Evolutionary conservation across 257 asterid species (phyloP).

Genomic region (Primulina tabacum): DNA sequence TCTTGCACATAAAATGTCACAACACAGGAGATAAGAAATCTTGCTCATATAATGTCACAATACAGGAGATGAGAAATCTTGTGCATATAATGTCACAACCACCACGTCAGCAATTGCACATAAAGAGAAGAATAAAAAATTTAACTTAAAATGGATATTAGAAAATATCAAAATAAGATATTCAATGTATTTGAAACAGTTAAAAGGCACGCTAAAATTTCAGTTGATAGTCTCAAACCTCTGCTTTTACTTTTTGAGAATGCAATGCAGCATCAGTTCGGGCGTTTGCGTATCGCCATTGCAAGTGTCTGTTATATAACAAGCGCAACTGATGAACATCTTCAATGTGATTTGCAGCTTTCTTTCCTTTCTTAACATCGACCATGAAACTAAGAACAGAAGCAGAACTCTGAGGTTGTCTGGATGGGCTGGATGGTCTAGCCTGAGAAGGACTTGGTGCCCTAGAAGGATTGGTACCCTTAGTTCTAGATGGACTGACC

Average conservation of each 20-base stretch:
- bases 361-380: constrained; percentile 70
- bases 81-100: not conserved
- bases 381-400: constrained; percentile 80
- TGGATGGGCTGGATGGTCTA: constrained; percentile 78
- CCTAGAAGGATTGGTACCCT: constrained; percentile 51
- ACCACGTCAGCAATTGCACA: not conserved
- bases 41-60: not conserved
- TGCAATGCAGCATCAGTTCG: constrained; percentile 47
- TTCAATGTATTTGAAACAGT: not conserved
- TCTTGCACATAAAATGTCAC: not conserved
- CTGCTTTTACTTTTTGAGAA: constrained; percentile 59
- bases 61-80: not conserved
- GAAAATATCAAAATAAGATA: constrained; percentile 11
- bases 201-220: constrained; percentile 16
- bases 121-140: not conserved
- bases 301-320: constrained; percentile 76
- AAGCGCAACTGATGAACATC: constrained; percentile 85
- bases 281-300: constrained; percentile 84
- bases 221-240: constrained; percentile 52
- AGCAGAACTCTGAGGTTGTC: constrained; percentile 58
- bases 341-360: constrained; percentile 66
- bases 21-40: too few species aligned
- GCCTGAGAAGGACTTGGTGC: constrained; percentile 72
- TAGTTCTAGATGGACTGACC: constrained; percentile 62
- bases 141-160: not conserved